A percentile compares a stretch with the other conserved stretches of the same genome.
These are phyloP conservation scores for Spathaspora sp. DNA, from an alignment of 1,139 yeast genomes.

Conservation along the genomic window DNA sequence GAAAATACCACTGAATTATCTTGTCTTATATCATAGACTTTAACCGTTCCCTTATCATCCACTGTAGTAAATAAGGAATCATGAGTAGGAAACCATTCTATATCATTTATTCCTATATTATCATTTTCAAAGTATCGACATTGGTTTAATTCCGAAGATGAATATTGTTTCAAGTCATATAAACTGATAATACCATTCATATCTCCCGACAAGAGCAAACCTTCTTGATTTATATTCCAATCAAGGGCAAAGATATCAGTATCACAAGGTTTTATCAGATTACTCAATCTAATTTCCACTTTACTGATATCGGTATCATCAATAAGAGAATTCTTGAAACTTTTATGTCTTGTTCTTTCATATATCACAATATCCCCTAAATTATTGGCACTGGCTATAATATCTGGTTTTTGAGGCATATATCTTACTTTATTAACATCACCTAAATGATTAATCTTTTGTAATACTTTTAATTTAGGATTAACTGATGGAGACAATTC, in stretches of 20 bases:
- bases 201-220: constrained; percentile 33
- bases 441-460: constrained; percentile 43
- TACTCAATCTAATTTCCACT: constrained; percentile 10
- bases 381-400: constrained; percentile 43
- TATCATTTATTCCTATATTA: constrained; percentile 53
- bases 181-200: constrained; percentile 36
- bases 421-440: constrained; percentile 43
- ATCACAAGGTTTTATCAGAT: constrained; percentile 7
- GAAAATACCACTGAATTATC: constrained; percentile 18
- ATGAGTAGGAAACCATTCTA: constrained; percentile 61
- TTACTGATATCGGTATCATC: constrained; percentile 30
- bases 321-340: constrained; percentile 31
- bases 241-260: constrained; percentile 44
- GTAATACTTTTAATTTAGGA: constrained; percentile 29
- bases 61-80: constrained; percentile 55
- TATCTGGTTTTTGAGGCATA: constrained; percentile 47
- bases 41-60: constrained; percentile 54
- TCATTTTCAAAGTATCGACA: constrained; percentile 10
- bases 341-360: constrained; percentile 55
- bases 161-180: constrained; percentile 32
- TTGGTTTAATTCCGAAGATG: constrained; percentile 14
- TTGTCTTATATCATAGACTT: constrained; percentile 50
- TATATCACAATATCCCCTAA: constrained; percentile 43
- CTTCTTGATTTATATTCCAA: constrained; percentile 45
- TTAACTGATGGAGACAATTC: constrained; percentile 29